Conservation (phyloP, 2,329 filamentous ascomycete species). For the Botryotinia convoluta region DNA sequence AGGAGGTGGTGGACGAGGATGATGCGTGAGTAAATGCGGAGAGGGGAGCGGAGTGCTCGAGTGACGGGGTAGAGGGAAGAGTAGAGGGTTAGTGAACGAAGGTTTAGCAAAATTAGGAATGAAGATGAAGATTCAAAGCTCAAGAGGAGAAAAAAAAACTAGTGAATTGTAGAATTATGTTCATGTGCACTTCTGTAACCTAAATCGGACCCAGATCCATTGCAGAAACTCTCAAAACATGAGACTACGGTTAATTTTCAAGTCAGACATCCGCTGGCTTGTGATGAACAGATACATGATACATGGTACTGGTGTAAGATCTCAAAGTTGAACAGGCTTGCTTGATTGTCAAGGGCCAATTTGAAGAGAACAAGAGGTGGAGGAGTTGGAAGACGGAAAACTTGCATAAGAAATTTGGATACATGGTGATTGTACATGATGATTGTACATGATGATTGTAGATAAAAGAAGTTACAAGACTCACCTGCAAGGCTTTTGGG, state of each 20-base stretch:
- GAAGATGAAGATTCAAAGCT: not conserved
- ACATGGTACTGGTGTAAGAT: not conserved
- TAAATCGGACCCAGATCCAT: accelerated
- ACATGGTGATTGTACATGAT: not conserved
- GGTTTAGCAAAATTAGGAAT: not conserved
- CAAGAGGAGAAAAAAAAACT: not conserved
- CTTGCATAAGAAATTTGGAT: not conserved
- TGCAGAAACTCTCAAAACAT: not conserved
- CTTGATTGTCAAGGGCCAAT: not conserved
- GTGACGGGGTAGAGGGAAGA: not conserved
- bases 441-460: not conserved
- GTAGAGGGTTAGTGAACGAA: not conserved
- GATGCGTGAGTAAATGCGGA: not conserved
- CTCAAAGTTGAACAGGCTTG: not conserved
- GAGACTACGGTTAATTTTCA: not conserved
- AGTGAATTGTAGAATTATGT: not conserved
- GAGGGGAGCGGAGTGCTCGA: not conserved
- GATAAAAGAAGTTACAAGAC: not conserved
- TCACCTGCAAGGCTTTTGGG: not conserved
- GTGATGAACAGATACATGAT: not conserved
- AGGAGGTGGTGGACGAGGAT: too few species aligned
- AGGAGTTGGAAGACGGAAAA: not conserved
- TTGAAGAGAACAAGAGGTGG: not conserved
- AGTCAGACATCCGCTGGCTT: not conserved
- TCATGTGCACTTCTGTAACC: not conserved